These are phyloP conservation scores for Pyrus bretschneideri DNA, from an alignment of 306 rosid species.

Conservation along the genomic window DNA sequence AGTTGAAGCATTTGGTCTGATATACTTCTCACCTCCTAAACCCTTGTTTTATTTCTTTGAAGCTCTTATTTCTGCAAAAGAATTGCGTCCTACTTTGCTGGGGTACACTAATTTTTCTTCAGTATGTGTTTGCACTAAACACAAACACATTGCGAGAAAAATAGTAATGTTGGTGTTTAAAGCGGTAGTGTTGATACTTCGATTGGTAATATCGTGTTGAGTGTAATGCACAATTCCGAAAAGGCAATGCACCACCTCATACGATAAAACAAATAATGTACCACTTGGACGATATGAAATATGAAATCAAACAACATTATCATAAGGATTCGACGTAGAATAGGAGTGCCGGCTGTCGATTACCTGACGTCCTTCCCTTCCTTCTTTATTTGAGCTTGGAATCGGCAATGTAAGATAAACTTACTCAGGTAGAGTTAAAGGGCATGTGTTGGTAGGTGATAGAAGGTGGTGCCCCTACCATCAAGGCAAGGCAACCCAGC, in stretches of 20 bases:
- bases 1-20: neutral
- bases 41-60: neutral
- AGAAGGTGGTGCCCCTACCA: neutral
- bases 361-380: too few relatives aligned
- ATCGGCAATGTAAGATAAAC: too few relatives aligned
- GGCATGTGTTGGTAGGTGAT: constrained; percentile 2
- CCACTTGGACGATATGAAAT: neutral
- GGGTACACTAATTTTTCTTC: neutral
- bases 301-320: neutral
- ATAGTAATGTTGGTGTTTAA: neutral
- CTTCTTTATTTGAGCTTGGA: too few relatives aligned
- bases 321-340: too few relatives aligned
- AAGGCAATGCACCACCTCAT: too few relatives aligned
- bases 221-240: too few relatives aligned
- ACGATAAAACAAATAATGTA: too few relatives aligned
- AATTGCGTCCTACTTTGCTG: too few relatives aligned
- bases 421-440: neutral
- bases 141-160: neutral
- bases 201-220: too few relatives aligned
- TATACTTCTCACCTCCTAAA: neutral
- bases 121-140: neutral
- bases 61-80: too few relatives aligned
- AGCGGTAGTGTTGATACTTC: too few relatives aligned
- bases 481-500: neutral
- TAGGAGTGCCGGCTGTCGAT: too few relatives aligned